Conservation (phyloP, 306 rosid species). For the Corylus heterophylla region DNA sequence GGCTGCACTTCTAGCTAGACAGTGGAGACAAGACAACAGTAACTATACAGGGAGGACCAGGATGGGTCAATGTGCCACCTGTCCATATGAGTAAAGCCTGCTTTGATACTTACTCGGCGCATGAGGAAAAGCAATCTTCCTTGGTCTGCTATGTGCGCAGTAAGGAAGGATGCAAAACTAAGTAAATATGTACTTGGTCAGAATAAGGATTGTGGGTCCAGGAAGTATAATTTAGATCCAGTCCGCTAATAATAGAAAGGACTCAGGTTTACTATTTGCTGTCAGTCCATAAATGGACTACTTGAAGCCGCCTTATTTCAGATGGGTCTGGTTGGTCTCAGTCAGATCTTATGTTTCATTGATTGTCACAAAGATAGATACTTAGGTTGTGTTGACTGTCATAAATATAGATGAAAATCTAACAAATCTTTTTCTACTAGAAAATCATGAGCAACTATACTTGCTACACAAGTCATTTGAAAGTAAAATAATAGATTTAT, state of each 20-base stretch:
- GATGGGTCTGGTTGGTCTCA: not conserved
- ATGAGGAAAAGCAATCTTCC: not conserved
- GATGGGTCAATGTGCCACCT: not conserved
- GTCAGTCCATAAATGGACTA: not conserved
- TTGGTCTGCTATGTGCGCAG: not conserved
- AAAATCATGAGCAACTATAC: not conserved
- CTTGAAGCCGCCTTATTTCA: not conserved
- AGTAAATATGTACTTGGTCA: not conserved
- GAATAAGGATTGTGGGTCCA: not conserved
- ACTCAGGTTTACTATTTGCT: not conserved
- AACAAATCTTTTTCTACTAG: not conserved
- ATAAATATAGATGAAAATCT: not conserved
- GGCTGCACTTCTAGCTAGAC: not conserved
- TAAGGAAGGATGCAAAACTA: not conserved
- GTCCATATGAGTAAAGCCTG: not conserved
- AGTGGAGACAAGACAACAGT: not conserved
- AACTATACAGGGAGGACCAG: not conserved
- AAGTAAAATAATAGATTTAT: not conserved
- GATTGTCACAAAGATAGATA: not conserved
- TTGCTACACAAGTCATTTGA: not conserved
- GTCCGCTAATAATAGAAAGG: not conserved
- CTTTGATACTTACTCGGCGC: not conserved
- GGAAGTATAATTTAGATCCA: not conserved
- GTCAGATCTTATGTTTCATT: not conserved
- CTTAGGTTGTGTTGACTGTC: not conserved